phyloP scores from a whole-genome alignment of 306 rosid species.

The Lupinus albus region DNA sequence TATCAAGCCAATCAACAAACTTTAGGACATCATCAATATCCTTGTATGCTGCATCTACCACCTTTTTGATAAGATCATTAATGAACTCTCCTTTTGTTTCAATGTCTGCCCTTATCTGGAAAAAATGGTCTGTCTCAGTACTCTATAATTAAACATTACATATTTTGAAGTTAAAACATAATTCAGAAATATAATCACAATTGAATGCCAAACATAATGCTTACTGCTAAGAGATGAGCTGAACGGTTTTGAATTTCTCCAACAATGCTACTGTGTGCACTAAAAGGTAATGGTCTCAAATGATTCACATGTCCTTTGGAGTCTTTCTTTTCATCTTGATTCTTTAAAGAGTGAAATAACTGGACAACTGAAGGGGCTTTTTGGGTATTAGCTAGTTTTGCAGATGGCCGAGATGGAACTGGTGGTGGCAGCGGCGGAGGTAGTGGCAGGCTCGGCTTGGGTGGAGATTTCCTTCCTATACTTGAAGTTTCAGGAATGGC shows the following conservation, averaged over 20 bases:
- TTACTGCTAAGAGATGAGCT: constrained; percentile 87
- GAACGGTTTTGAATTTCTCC: constrained; percentile 97
- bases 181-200: constrained; percentile 27
- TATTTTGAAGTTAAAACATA: constrained; percentile 19
- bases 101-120: constrained; percentile 82
- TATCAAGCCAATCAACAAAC: constrained; percentile 91
- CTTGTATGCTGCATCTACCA: constrained; percentile 62
- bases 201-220: constrained; percentile 38
- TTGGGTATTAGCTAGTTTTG: constrained; percentile 47
- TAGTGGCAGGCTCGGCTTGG: constrained; percentile 39
- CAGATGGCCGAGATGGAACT: constrained; percentile 50
- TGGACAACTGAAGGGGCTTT: constrained; percentile 62
- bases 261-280: constrained; percentile 86
- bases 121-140: constrained; percentile 33
- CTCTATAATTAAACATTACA: constrained; percentile 29
- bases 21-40: constrained; percentile 82
- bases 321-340: constrained; percentile 59
- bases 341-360: constrained; percentile 58
- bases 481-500: constrained; percentile 41
- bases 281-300: constrained; percentile 50
- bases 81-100: constrained; percentile 89
- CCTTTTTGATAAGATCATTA: constrained; percentile 77
- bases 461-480: constrained; percentile 49
- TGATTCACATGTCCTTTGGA: constrained; percentile 46
- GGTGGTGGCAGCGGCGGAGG: constrained; percentile 71